Conservation (phyloP, 441 rosid genomes). For the Arabidopsis lyrata region DNA sequence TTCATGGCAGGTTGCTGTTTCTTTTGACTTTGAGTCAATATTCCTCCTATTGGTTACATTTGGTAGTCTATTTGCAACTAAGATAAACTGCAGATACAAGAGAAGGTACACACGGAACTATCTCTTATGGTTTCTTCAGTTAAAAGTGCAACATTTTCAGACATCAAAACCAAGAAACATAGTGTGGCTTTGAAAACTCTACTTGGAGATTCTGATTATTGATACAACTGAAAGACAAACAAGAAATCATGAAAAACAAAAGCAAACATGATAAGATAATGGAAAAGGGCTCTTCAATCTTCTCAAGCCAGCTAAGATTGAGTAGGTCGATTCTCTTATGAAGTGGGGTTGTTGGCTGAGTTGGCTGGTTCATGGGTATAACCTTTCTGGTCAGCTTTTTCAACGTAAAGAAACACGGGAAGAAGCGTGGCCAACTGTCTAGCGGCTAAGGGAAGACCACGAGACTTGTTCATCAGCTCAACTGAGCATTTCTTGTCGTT, state of each 20-base stretch:
- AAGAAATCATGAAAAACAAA: conserved; percentile 6
- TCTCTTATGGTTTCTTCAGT: no score
- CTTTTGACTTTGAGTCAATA: no score
- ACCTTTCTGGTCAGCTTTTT: not conserved
- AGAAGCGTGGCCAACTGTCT: conserved; percentile 37
- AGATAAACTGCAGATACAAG: no score
- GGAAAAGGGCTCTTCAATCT: no score
- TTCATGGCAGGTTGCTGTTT: no score
- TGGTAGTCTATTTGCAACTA: no score
- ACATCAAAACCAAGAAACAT: not conserved
- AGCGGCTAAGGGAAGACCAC: conserved; percentile 56
- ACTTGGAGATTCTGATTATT: conserved; percentile 25
- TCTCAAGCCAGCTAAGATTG: no score
- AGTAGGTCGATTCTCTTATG: no score
- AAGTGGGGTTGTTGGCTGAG: no score
- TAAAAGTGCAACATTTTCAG: no score
- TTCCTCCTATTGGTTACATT: no score
- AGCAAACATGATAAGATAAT: not conserved
- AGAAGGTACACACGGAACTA: no score
- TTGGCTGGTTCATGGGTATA: not conserved
- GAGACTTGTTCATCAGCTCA: conserved; percentile 51
- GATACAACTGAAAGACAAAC: not conserved
- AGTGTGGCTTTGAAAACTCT: conserved; percentile 7
- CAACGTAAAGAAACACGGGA: conserved; percentile 40
- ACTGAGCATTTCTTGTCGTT: conserved; percentile 43